These are phyloP conservation scores for Colletotrichum echinochloae DNA, from an alignment of 2,329 filamentous ascomycete genomes.

Conservation along the genomic window DNA sequence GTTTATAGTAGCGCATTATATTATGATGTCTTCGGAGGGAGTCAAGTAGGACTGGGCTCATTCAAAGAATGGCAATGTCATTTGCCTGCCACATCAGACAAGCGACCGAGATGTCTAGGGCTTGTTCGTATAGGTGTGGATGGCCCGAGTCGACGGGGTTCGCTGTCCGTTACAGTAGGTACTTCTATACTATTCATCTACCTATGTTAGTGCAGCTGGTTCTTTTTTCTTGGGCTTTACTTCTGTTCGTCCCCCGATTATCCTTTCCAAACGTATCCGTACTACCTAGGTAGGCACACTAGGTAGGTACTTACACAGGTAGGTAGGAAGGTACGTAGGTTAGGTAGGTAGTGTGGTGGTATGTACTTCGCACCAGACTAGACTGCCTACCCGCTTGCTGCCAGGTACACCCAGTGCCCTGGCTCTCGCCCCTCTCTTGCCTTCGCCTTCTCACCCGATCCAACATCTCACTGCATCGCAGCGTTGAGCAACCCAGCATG, in stretches of 20 bases:
- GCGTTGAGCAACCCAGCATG: background rate
- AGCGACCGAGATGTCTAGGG: background rate
- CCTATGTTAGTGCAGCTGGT: constrained; percentile 16
- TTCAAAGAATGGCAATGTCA: background rate
- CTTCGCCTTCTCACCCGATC: constrained; percentile 11
- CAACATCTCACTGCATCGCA: background rate
- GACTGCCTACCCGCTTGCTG: constrained; percentile 13
- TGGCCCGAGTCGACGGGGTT: constrained; percentile 13
- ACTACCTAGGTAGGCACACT: too few species aligned
- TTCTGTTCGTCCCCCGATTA: background rate
- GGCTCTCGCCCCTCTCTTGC: background rate
- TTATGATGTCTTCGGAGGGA: background rate
- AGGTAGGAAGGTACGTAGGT: too few species aligned
- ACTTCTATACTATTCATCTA: background rate
- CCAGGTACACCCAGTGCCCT: constrained; percentile 22
- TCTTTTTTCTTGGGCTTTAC: background rate
- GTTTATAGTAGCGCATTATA: background rate
- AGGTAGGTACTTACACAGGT: too few species aligned
- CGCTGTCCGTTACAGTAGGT: constrained; percentile 13
- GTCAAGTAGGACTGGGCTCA: background rate
- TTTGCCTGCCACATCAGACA: constrained; percentile 21
- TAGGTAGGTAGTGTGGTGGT: too few species aligned
- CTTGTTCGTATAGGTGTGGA: constrained; percentile 3
- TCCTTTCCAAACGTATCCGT: background rate
- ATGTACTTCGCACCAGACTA: background rate